These are phyloP conservation scores for Alloteropsis semialata DNA, from an alignment of 176 grass and related monocot genomes.

Conservation along the genomic window DNA sequence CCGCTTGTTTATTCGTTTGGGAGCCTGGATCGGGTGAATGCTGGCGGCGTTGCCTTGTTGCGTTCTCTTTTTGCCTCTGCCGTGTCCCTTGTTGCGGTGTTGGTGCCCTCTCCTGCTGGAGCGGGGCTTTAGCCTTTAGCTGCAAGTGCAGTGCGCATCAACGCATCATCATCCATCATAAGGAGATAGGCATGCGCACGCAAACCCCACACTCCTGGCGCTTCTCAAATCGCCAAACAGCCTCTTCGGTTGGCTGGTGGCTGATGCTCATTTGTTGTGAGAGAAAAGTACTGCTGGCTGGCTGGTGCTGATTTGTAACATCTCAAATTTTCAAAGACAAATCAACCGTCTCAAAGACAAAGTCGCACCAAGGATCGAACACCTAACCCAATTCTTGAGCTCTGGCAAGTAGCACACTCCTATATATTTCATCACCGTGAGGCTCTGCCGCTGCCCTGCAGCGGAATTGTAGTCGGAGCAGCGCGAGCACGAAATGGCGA, in stretches of 20 bases:
- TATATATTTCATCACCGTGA: background rate
- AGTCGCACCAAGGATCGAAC: too few species aligned
- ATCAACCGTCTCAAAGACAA: too few species aligned
- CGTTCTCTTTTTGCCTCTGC: background rate
- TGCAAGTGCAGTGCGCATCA: background rate
- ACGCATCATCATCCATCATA: background rate
- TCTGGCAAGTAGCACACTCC: too few species aligned
- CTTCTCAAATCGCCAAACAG: background rate
- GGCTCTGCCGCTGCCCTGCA: background rate
- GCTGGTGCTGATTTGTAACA: too few species aligned
- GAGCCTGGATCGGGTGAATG: background rate
- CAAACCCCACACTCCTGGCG: background rate
- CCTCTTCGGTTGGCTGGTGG: too few species aligned
- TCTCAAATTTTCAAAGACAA: too few species aligned
- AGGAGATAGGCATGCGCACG: background rate
- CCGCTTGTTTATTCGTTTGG: background rate
- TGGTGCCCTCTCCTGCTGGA: background rate
- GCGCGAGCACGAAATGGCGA: constrained; percentile 39
- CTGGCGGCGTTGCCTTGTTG: background rate
- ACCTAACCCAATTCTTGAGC: too few species aligned
- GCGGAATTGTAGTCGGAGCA: background rate
- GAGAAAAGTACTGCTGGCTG: too few species aligned
- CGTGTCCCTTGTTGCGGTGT: background rate
- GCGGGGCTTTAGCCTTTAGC: background rate
- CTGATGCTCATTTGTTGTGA: too few species aligned